Base-by-base conservation (phyloP, 2,329 filamentous ascomycete genomes). In the Talaromyces sp. region DNA sequence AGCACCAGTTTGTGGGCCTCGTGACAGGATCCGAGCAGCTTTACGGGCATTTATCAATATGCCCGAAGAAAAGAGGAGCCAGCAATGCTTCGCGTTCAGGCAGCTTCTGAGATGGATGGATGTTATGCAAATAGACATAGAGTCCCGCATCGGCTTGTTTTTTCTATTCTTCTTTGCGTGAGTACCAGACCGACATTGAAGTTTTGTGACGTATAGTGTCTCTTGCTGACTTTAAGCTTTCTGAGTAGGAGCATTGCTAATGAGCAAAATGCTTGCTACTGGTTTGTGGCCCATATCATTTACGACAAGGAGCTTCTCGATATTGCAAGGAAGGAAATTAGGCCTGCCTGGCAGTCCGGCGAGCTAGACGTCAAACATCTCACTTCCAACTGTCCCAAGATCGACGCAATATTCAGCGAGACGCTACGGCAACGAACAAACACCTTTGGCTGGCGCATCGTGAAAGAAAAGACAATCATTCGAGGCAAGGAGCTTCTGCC, bases 401-500 rank as follows among this genome's bases (percentile, higher is more conserved):
- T 53, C 8, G 50, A 53, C 19, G 14, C 50, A 2, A n/a, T 53
- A 26, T 53, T 53, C 12, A 29, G 10, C 50, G 50, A 53, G 50
- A 53, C n/a, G 24, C 50, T 53, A 3, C 50, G 50, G 3, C 50
- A 53, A n/a, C 50, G 50, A 31, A 53, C 24, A 21, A 53, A 53
- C 26, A 53, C 50, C 26, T 53, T 53, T 53, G 50, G 50, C 9
- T 53, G 50, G 50, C 50, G 50, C 26, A 29, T 53, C 26, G 26
- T 53, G 26, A 53, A 29, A 53, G 54, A 56, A 14, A 29, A 56
- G 46, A 56, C 54, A 8, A 24, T 46, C 7, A 56, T 56, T 9
- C 54, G 54, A 19, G 54, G 35, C 24, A 56, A 56, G 54, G 24
- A 56, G 35, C 50, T 53, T 53, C 35, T 56, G 38, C 54, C 35